Evolutionary conservation across 139 green algal species (phyloP), one percentile per base, ranked within the genome.

Genomic region (Coelastrella sp.): DNA sequence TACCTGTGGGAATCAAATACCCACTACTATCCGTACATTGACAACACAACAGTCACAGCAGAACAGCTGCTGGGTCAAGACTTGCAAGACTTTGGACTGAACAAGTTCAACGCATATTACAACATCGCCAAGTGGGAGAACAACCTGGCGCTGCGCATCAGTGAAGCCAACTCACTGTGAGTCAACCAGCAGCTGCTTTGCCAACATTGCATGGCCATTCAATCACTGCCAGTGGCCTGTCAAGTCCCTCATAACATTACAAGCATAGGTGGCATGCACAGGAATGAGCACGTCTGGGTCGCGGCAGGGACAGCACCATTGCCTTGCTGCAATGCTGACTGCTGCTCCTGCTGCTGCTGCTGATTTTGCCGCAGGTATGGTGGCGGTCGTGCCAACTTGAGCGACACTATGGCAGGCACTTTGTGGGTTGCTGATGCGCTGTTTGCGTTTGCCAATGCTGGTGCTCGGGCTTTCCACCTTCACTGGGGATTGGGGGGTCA

Each of bases 141-240:
- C 79, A 74, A 65, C 20, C 60, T 90, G 25, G 6, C 7, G 11
- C 65, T 91, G 49, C 79, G 79, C 66, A 75, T 91, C 78, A 75
- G 27, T 15, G 87, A 91, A 58, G 66, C 87, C 19, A 91, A 91
- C 87, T 91, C 87, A 15, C 78, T 91, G 75, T 89, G 35, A 88
- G 83, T 70, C 12, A 17, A 14, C 15, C 63, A 70, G 63, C 12
- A 70, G 12, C 12, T 70, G 12, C 63, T 22, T 14, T 17, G 63
- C 12, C 63, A 70, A 49, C 35, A 49, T 49, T 49, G 35, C 35
- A 49, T 49, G 35, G 35, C 35, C 35, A 5, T 1, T 49, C 35
- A 49, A 49, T 49, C 35, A 49, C 35, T 49, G 35, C 35, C 1
- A 49, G 35, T 49, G 35, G 35, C 35, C 35, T 49, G 35, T 49